Base-by-base conservation (phyloP, 768 basidiomycete species). In the Roridomyces roridus region DNA sequence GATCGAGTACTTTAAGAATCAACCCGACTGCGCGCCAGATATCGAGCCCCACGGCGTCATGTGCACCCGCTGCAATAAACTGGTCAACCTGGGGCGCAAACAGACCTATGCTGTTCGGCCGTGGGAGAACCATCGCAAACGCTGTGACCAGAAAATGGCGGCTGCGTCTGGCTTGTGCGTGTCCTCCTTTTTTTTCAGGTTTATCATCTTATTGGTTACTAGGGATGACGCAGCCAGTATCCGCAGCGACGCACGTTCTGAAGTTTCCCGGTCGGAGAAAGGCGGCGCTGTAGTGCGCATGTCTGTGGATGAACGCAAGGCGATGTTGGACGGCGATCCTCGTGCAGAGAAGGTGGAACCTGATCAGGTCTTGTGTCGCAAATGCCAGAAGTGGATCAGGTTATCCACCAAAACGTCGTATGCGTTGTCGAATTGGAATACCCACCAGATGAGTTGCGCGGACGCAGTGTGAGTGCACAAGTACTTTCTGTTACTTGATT, bases 301-400 rank as follows among this genome's bases (percentile, higher is more conserved):
- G 59, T 75, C 67, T 1, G 76, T 74, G 59, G 72, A 72, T 43
- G 80, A 86, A 60, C 76, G 85, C 55, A 80, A 81, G 59, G 78
- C 77, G 12, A 57, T 74, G 25, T 71, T 92, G 4, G 80, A 83
- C 49, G 69, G 76, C 3, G 88, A 91, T 67, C 77, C 81, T 12
- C 76, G 77, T 47, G 74, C 75, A 5, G 80, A 80, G 45, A 79
- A 77, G 47, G 74, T 85, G 17, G 76, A 83, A 61, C 74, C 80
- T 5, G 71, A 82, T 46, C 76, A 78, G 51, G 83, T 83, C 17
- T 71, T 81, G 46, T 92, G 90, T 67, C 79, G 78, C 60, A 76
- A 74, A 34, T 92, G 90, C 67, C 71, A 82, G 50, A 84, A 78
- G 56, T 89, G 88, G 87, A 77, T 91, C 53, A 77, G 72, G 44